A percentile compares a stretch with the other conserved stretches of the same genome.
These are phyloP conservation scores for Combretum micranthum DNA, from an alignment of 345 rosid genomes.

Conservation along the genomic window DNA sequence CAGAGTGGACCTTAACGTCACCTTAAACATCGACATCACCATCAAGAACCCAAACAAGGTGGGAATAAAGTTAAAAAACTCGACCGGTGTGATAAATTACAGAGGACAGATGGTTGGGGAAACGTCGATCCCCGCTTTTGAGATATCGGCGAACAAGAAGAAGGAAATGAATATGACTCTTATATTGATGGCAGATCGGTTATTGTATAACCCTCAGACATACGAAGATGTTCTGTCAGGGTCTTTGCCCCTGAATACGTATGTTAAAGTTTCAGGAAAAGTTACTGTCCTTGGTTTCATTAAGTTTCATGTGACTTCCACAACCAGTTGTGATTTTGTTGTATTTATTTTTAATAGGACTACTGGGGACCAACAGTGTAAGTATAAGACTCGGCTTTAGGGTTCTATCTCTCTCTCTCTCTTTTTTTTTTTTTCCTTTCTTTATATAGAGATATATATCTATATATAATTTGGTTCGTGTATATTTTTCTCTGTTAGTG, in stretches of 20 bases:
- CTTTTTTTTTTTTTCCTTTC: no score
- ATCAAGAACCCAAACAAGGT: slow-evolving; percentile 69
- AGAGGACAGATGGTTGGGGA: slow-evolving; percentile 52
- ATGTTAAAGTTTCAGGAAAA: slow-evolving; percentile 49
- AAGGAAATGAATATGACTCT: slow-evolving; percentile 46
- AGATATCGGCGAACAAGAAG: slow-evolving; percentile 38
- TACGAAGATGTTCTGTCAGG: slow-evolving; percentile 29
- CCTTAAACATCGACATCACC: slow-evolving; percentile 41
- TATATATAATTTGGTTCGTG: no score
- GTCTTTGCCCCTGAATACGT: slow-evolving; percentile 34
- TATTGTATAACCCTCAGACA: slow-evolving; percentile 32
- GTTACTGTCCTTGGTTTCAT: slow-evolving; percentile 39
- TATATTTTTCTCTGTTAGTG: no score
- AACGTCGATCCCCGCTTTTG: slow-evolving; percentile 48
- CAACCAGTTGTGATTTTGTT: slow-evolving; percentile 45
- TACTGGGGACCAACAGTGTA: slow-evolving; percentile 49
- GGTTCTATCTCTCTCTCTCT: no score
- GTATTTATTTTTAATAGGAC: slow-evolving; percentile 35
- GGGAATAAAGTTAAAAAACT: slow-evolving; percentile 39
- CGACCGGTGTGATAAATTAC: slow-evolving; percentile 49
- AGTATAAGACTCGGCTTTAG: slow-evolving; percentile 49
- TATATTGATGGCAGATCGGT: slow-evolving; percentile 58
- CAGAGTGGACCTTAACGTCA: slow-evolving; percentile 35
- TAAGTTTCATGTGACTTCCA: slow-evolving; percentile 33
- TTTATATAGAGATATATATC: no score